Evolutionary conservation across 192 early-diverging fungal genomes (phyloP).

Genomic region (Coemansia sp.): DNA sequence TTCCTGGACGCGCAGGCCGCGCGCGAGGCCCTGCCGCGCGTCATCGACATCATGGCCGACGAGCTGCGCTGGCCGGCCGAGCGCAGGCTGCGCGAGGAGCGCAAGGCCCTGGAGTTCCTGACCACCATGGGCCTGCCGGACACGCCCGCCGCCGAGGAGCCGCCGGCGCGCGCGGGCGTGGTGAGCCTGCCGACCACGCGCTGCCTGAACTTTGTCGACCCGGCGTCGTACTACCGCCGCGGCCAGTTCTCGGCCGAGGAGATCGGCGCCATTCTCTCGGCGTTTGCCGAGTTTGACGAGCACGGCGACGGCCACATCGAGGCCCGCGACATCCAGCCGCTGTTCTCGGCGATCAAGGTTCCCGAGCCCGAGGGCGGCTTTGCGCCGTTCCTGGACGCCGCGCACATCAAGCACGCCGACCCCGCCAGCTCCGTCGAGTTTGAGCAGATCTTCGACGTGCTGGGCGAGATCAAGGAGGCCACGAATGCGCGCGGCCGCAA

Average conservation of each 20-base stretch:
- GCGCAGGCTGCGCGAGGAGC: constrained; percentile 65
- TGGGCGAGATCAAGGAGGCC: constrained; percentile 39
- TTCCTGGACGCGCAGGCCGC: constrained; percentile 93
- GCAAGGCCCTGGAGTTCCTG: constrained; percentile 72
- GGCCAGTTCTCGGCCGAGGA: constrained; percentile 53
- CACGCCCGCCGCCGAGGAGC: constrained; percentile 30
- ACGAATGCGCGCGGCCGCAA: constrained; percentile 28
- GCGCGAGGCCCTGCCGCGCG: constrained; percentile 74
- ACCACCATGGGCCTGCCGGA: constrained; percentile 87
- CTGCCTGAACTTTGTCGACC: constrained; percentile 36
- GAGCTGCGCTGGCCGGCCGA: constrained; percentile 77
- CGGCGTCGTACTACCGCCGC: constrained; percentile 51
- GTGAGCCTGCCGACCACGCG: constrained; percentile 26
- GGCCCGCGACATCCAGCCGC: constrained; percentile 33
- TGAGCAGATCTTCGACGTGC: constrained; percentile 49
- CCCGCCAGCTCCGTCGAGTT: constrained; percentile 36
- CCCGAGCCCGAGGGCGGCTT: constrained; percentile 17
- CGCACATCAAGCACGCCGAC: constrained; percentile 10
- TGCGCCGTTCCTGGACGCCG: constrained; percentile 11
- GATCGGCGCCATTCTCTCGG: constrained; percentile 46
- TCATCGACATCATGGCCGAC: constrained; percentile 87
- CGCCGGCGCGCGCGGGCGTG: constrained; percentile 13
- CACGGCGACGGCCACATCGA: constrained; percentile 45
- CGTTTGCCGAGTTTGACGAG: constrained; percentile 48
- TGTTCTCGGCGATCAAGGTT: constrained; percentile 39